Evolutionary conservation across 768 basidiomycete species (phyloP).

Genomic region (Boletus vinaceobasis): DNA sequence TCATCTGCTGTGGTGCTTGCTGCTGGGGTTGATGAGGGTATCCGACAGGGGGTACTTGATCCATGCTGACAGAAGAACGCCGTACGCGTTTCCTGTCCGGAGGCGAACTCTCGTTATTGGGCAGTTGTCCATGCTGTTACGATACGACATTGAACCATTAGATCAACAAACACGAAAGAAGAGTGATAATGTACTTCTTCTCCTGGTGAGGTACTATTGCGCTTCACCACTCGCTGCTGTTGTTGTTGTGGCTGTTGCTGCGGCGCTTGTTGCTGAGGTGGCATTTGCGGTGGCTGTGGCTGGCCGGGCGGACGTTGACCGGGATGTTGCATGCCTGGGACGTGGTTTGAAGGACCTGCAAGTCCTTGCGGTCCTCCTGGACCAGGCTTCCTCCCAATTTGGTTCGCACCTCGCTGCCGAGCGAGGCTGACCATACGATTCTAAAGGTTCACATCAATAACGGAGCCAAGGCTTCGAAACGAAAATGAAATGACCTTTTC

Average conservation of each 20-base stretch:
- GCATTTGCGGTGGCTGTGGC: conserved; percentile 24
- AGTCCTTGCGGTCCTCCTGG: conserved; percentile 25
- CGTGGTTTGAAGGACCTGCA: conserved; percentile 26
- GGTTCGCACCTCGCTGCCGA: conserved; percentile 23
- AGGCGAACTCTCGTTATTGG: conserved; percentile 52
- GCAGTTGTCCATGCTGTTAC: conserved; percentile 44
- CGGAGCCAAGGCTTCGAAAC: not conserved
- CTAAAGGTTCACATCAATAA: conserved; percentile 28
- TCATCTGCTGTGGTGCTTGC: conserved; percentile 36
- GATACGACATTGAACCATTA: not conserved
- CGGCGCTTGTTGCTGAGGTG: conserved; percentile 24
- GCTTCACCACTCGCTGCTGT: conserved; percentile 37
- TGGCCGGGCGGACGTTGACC: conserved; percentile 39
- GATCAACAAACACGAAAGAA: not conserved
- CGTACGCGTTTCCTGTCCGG: conserved; percentile 54
- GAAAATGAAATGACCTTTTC: conserved; percentile 54
- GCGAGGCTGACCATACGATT: conserved; percentile 32
- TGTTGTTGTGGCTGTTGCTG: conserved; percentile 19
- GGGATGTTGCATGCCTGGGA: conserved; percentile 36
- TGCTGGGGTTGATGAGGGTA: conserved; percentile 35
- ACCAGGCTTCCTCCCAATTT: conserved; percentile 26
- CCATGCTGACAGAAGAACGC: conserved; percentile 44
- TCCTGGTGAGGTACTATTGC: conserved; percentile 60
- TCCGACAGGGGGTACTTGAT: conserved; percentile 39
- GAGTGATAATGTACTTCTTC: conserved; percentile 47